phyloP scores from a whole-genome alignment of 306 rosid genomes.

The Inga oerstediana region DNA sequence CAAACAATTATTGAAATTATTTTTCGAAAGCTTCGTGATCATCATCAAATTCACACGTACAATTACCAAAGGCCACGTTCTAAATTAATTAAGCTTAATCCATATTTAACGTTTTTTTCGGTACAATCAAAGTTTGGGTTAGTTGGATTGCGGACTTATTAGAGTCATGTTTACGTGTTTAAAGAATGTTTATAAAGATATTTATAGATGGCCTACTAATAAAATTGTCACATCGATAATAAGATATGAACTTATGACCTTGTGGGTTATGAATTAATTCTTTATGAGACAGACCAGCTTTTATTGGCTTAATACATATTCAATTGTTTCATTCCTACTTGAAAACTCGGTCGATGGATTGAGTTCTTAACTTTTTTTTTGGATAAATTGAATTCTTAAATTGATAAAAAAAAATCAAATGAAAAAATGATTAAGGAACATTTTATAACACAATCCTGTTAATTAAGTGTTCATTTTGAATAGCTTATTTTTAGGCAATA shows the following conservation, averaged over 20 bases:
- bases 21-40: not conserved
- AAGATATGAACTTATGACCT: no score
- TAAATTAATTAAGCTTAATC: not conserved
- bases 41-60: not conserved
- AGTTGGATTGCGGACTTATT: no score
- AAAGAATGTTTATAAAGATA: no score
- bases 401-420: not conserved
- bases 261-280: no score
- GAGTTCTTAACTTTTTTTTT: not conserved
- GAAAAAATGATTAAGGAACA: not conserved
- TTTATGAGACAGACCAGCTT: no score
- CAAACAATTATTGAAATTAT: not conserved
- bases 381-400: not conserved
- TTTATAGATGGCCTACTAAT: rapidly evolving
- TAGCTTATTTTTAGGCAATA: no score
- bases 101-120: no score
- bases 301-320: no score
- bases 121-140: no score
- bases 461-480: not conserved
- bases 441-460: not conserved
- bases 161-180: no score
- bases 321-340: not conserved
- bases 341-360: not conserved
- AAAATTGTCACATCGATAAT: no score
- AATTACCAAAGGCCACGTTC: no score